Conservation (phyloP, 257 asterid species). For the Agastache rugosa region DNA sequence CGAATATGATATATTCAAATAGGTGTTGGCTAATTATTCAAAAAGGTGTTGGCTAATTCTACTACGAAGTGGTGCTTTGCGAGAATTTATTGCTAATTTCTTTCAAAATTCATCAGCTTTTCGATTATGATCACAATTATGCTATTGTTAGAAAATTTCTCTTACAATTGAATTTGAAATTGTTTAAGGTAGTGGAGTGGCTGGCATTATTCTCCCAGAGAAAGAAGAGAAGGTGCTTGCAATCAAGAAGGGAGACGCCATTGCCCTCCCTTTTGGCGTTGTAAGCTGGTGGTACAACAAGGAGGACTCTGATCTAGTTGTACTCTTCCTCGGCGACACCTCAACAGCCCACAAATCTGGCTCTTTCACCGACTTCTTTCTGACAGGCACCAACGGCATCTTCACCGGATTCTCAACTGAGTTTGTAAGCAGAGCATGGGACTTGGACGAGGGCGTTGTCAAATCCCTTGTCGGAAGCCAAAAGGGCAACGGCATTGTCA, state of each 20-base stretch:
- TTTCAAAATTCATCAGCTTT: not conserved
- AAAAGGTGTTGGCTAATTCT: too few relatives aligned
- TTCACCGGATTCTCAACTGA: constrained; percentile 62
- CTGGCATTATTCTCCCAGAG: constrained; percentile 85
- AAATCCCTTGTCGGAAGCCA: constrained; percentile 49
- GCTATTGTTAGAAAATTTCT: not conserved
- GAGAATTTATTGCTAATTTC: not conserved
- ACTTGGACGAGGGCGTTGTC: constrained; percentile 44
- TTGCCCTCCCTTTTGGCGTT: constrained; percentile 91
- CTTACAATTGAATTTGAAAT: not conserved
- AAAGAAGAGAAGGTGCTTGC: constrained; percentile 82
- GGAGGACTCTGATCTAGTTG: constrained; percentile 54
- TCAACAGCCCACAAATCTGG: constrained; percentile 56
- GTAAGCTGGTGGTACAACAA: constrained; percentile 92
- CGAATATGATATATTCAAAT: not conserved
- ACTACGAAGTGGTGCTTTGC: too few relatives aligned
- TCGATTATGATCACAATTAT: not conserved
- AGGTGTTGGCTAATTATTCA: not conserved
- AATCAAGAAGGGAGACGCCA: constrained; percentile 83
- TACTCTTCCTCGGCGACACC: constrained; percentile 67
- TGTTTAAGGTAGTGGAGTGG: constrained; percentile 67
- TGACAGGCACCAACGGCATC: constrained; percentile 57
- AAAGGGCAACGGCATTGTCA: constrained; percentile 46
- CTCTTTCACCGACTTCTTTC: constrained; percentile 58
- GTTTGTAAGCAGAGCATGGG: constrained; percentile 60